Evolutionary conservation across 2,329 filamentous ascomycete genomes (phyloP).

Genomic region (Pyricularia sp.): DNA sequence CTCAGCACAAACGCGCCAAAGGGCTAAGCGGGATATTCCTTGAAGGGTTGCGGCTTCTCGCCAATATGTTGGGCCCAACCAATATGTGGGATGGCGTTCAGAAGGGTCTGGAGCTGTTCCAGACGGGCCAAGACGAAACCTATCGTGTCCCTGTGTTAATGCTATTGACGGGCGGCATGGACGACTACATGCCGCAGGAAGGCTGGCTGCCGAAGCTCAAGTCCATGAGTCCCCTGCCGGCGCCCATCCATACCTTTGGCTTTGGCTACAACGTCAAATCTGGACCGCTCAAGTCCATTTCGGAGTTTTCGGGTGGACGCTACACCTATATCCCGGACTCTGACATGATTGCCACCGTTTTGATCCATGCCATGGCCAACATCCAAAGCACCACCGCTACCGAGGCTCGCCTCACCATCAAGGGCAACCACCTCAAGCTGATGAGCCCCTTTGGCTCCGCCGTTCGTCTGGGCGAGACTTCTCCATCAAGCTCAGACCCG

Average conservation of each 20-base stretch:
- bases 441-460: conserved; percentile 24
- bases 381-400: conserved; percentile 44
- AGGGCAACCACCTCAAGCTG: conserved; percentile 22
- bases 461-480: conserved; percentile 12
- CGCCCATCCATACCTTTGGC: conserved; percentile 39
- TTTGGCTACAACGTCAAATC: conserved; percentile 37
- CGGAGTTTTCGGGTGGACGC: conserved; percentile 42
- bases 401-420: conserved; percentile 28
- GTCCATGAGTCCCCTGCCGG: conserved; percentile 24
- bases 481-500: not conserved
- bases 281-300: conserved; percentile 44
- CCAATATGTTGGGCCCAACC: conserved; percentile 19
- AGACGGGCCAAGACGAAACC: conserved; percentile 13
- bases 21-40: conserved; percentile 19
- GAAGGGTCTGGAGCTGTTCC: conserved; percentile 36
- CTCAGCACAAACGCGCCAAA: conserved; percentile 34
- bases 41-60: conserved; percentile 19
- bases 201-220: conserved; percentile 41
- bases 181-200: conserved; percentile 38
- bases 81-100: conserved; percentile 47
- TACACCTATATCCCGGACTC: conserved; percentile 50
- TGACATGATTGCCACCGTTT: conserved; percentile 50
- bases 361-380: conserved; percentile 49
- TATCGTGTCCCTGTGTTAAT: conserved; percentile 35
- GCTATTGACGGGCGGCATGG: conserved; percentile 41